These are phyloP conservation scores for Picochlorum sp. DNA, from an alignment of 139 green algal genomes.

Conservation along the genomic window DNA sequence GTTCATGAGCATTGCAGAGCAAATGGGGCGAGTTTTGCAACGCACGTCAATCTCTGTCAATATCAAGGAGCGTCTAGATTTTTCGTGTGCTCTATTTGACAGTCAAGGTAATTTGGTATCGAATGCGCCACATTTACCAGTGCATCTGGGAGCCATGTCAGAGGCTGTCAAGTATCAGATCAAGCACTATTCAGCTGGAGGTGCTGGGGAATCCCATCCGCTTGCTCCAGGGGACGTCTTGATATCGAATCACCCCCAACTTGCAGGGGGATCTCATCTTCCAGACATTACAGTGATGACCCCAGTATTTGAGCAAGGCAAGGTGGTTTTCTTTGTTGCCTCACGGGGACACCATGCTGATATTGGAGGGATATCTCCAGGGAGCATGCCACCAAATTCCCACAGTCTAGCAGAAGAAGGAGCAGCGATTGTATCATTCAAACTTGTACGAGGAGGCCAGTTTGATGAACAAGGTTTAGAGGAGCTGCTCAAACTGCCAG, in stretches of 20 bases:
- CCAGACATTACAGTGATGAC: conserved; percentile 99
- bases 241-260: conserved; percentile 87
- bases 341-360: conserved; percentile 77
- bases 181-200: conserved; percentile 27
- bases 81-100: conserved; percentile 88
- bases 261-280: conserved; percentile 87
- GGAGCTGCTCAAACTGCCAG: conserved; percentile 70
- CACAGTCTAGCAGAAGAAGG: conserved; percentile 82
- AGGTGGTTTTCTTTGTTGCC: conserved; percentile 93
- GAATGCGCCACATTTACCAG: conserved; percentile 95
- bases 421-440: conserved; percentile 86
- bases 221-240: conserved; percentile 80
- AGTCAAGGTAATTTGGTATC: conserved; percentile 73
- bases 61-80: conserved; percentile 99
- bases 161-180: conserved; percentile 88
- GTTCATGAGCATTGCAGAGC: conserved; percentile 99
- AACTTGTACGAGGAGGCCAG: conserved; percentile 64
- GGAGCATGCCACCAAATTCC: conserved; percentile 86
- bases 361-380: conserved; percentile 88
- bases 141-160: conserved; percentile 95
- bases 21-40: conserved; percentile 96
- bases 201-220: conserved; percentile 24
- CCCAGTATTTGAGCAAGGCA: conserved; percentile 66
- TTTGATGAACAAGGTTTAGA: conserved; percentile 79
- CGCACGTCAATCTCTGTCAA: conserved; percentile 89